A percentile compares a stretch with the other conserved stretches of the same genome.
Conservation (phyloP, 1,284 basidiomycete genomes). For the Pseudozyma pruni region DNA sequence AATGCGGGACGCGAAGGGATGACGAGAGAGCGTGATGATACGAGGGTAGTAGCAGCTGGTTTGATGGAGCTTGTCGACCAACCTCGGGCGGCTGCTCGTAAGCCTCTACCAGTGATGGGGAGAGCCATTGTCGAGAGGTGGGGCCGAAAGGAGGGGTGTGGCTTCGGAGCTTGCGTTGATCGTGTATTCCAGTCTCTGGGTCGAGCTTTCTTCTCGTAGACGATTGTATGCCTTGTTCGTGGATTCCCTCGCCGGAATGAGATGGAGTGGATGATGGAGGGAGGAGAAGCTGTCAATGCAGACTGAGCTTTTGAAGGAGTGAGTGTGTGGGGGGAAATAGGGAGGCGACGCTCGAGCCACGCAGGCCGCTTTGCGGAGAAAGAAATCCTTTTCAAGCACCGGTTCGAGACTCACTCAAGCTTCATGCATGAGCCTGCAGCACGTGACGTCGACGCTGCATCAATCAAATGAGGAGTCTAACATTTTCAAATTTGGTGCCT, state of each 20-base stretch:
- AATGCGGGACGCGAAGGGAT: conserved; percentile 20
- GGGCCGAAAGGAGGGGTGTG: too few species aligned
- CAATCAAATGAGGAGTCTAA: conserved; percentile 2
- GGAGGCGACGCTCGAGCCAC: conserved; percentile 36
- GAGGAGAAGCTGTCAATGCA: background rate
- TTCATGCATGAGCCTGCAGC: conserved; percentile 14
- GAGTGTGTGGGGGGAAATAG: conserved; percentile 19
- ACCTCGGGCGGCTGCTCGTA: conserved; percentile 27
- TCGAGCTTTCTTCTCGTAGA: background rate
- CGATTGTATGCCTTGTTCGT: background rate
- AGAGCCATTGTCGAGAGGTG: conserved; percentile 7
- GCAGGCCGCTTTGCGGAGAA: background rate
- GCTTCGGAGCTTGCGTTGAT: too few species aligned
- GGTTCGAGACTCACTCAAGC: conserved; percentile 5
- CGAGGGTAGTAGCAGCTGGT: conserved; percentile 6
- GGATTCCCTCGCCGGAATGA: background rate
- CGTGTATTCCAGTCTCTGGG: background rate
- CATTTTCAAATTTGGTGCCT: background rate
- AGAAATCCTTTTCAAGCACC: too few species aligned
- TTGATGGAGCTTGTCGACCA: conserved; percentile 10
- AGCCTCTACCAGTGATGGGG: conserved; percentile 23
- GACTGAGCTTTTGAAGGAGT: background rate
- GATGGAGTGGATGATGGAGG: background rate
- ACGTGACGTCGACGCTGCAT: conserved; percentile 24
- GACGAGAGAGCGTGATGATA: conserved; percentile 36